Base-by-base conservation (phyloP, 192 early-diverging fungal genomes). In the Pilaira anomala region DNA sequence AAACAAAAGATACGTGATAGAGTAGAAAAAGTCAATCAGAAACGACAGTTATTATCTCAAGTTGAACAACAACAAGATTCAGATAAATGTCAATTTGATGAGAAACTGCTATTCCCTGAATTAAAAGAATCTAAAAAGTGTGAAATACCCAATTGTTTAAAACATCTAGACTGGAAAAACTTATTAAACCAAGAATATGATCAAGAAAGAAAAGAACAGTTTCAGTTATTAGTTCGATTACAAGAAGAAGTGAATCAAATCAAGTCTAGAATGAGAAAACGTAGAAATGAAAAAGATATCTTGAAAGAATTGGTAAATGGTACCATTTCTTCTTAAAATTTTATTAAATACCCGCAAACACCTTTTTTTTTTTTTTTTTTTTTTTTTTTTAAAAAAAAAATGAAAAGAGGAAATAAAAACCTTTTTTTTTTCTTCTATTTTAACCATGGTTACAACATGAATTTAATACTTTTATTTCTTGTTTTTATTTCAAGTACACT, bases 151-250 rank as follows among this genome's bases (percentile, higher is more conserved):
- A 69, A 48, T 29, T 85, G 83, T 55, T 68, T 72, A 41, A 68
- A 69, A 24, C 83, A 85, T 59, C 36, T 25, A 0, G 67, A 71
- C 41, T 85, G 83, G 83, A 78, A 82, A 44, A 80, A 57, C 14
- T 45, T 79, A 8, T 72, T 76, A 19, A 53, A 42, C 14, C 60
- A 65, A 12, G 79, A 79, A 30, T 66, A 80, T 39, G 79, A 77
- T 5, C 72, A 74, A 26, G 79, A 80, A 60, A 62, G 73, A 42
- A 61, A 36, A 53, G 79, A 71, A 25, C 42, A 60, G 24, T 42
- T 67, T 3, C 26, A 42, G 2, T 22, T 54, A 1, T 19, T 71
- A 14, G 44, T 54, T 25, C 40, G 28, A 18, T 52, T 69, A n/a
- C 65, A 71, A 50, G 57, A 69, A 12, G 71, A 82, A 39, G 65